phyloP scores from a whole-genome alignment of 73 alveolate species.

The Blepharisma stoltei region DNA sequence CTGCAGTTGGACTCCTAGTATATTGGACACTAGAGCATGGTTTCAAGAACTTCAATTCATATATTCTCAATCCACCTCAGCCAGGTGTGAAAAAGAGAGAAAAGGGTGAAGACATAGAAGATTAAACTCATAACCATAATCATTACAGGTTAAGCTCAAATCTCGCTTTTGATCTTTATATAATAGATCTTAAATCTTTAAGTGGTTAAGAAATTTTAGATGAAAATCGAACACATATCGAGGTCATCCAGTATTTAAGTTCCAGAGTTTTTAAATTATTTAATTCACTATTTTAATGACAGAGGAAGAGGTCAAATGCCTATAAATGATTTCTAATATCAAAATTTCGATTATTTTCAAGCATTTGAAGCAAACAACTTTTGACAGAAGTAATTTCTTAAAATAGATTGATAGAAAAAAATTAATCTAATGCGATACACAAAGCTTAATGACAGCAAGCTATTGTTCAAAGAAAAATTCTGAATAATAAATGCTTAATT shows the following conservation, averaged over 20 bases:
- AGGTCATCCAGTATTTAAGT: neutral
- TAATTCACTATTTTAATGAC: too few species aligned
- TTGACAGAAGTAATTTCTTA: too few species aligned
- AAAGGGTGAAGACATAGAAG: conserved; percentile 12
- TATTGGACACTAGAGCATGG: conserved; percentile 10
- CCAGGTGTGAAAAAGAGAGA: conserved; percentile 1
- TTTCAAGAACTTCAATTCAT: neutral
- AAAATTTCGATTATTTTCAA: too few species aligned
- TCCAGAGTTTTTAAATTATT: neutral
- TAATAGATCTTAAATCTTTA: neutral
- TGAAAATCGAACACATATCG: neutral
- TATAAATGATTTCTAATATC: too few species aligned
- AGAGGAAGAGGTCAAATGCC: too few species aligned
- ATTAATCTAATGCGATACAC: too few species aligned
- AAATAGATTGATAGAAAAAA: too few species aligned
- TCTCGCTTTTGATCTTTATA: neutral
- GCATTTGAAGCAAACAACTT: too few species aligned
- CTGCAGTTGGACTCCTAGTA: neutral
- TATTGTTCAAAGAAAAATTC: too few species aligned
- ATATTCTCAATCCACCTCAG: neutral
- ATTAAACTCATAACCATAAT: conserved; percentile 1
- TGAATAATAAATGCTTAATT: too few species aligned
- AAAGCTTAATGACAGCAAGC: too few species aligned
- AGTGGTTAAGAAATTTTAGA: neutral
- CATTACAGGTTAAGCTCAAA: neutral